Evolutionary conservation across 495 filamentous ascomycete species (phyloP), one percentile per base, ranked within the genome.

Genomic region (Penicillium diatomitis): DNA sequence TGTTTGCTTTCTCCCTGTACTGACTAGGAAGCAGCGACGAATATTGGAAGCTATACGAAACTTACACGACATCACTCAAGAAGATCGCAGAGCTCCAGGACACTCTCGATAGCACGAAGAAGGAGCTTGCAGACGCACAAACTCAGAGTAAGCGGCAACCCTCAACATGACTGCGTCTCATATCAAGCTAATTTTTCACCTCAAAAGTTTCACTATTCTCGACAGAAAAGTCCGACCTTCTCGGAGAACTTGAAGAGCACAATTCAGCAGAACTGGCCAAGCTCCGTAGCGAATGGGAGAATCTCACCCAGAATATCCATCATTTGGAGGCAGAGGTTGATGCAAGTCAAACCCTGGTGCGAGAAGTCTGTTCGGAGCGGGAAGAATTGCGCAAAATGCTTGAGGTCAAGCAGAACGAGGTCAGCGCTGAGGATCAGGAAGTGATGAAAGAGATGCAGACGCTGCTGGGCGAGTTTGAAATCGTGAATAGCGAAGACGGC

Each of bases 1-100:
- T 20, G 20, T 20, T 20, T 20, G 20, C 20, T 20, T 20, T 20
- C 20, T 20, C 20, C 20, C 20, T 20, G 27, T 44, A 38, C 61
- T 71, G 54, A 69, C 41, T 5, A 33, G 8, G 20, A 8, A 44
- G 4, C 20, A 72, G 73, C 52, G 70, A 75, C 36, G 66, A 72
- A 28, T 75, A 75, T 46, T 74, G 68, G 65, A 71, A 68, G 36
- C 47, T 74, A 44, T 73, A 73, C 42, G 72, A 74, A 32, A 68
- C 69, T 35, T 69, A 68, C 47, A 69, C 70, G 5, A 49, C 54
- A 6, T 52, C 61, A n/a, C 63, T 72, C 20, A 64, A 67, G 47
- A 72, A 68, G 51, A 61, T 70, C 42, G 63, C 64, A 30, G 70
- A 72, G 11, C 54, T 69, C 27, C 66, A 75, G 44, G 65, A 72